Evolutionary conservation across 805 yeast species (phyloP).

Genomic region (Wickerhamiella brachini): DNA sequence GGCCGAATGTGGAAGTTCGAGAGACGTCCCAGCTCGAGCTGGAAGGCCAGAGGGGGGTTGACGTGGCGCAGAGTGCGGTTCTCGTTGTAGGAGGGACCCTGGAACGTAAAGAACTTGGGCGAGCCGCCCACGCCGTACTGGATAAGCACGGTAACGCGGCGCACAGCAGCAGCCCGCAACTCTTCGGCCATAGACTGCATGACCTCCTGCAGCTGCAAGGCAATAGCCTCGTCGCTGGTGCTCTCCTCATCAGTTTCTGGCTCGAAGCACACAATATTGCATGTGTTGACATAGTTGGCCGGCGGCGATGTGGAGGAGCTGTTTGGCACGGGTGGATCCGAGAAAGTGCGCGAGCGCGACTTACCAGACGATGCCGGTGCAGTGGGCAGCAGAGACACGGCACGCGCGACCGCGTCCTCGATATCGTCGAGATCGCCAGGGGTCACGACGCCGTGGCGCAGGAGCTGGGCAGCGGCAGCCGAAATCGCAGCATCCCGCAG

Average conservation of each 20-base stretch:
- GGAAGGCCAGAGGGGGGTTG: conserved; percentile 97
- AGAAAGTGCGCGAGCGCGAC: conserved; percentile 30
- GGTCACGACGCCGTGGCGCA: conserved; percentile 23
- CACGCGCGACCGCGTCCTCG: conserved; percentile 67
- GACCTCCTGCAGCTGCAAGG: conserved; percentile 48
- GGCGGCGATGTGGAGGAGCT: conserved; percentile 5
- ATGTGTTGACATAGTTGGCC: conserved; percentile 54
- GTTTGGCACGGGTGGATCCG: conserved; percentile 18
- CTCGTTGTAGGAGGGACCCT: conserved; percentile 73
- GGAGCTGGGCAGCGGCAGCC: conserved; percentile 32
- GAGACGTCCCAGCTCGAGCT: conserved; percentile 84
- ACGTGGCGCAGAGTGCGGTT: conserved; percentile 93
- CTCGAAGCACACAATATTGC: conserved; percentile 52
- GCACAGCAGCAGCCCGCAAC: conserved; percentile 54
- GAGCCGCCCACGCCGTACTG: conserved; percentile 75
- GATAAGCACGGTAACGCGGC: conserved; percentile 86
- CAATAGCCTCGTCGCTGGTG: conserved; percentile 48
- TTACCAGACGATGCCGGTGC: conserved; percentile 17
- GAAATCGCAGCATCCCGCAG: not conserved
- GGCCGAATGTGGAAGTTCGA: conserved; percentile 93
- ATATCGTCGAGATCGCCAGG: conserved; percentile 66
- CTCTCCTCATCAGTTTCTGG: conserved; percentile 39
- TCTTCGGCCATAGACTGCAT: conserved; percentile 59
- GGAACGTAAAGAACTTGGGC: conserved; percentile 92
- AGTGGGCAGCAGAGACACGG: conserved; percentile 52